A percentile compares a stretch with the other conserved stretches of the same genome.
These are phyloP conservation scores for Ichthyophthirius multifiliis DNA, from an alignment of 169 alveolate genomes.

Conservation along the genomic window DNA sequence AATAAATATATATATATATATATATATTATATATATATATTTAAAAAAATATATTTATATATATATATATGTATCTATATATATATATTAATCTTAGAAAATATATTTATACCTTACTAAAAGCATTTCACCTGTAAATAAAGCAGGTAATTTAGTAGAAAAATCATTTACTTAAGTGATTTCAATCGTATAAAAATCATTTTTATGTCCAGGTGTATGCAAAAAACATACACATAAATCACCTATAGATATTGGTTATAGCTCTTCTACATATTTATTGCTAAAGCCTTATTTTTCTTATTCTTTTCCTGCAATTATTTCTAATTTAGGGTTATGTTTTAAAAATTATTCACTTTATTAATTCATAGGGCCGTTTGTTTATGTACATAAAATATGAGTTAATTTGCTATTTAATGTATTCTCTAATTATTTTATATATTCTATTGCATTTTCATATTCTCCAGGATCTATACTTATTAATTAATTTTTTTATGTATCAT, in stretches of 20 bases:
- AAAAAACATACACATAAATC: constrained; percentile 33
- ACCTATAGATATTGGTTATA: constrained; percentile 26
- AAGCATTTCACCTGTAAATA: constrained; percentile 34
- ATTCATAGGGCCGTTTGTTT: neutral
- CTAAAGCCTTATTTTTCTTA: neutral
- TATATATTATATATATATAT: neutral
- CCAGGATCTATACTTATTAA: constrained; percentile 40
- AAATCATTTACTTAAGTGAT: constrained; percentile 12
- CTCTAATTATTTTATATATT: constrained; percentile 15
- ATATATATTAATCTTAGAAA: neutral
- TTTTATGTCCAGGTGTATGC: constrained; percentile 31
- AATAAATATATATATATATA: neutral
- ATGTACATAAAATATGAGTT: constrained; percentile 11
- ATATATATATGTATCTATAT: neutral
- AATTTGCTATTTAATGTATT: neutral
- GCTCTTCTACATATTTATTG: constrained; percentile 14
- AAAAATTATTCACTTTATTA: constrained; percentile 12
- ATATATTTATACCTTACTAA: constrained; percentile 2
- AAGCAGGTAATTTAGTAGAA: constrained; percentile 32
- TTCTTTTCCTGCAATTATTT: constrained; percentile 11
- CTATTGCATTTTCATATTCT: constrained; percentile 16
- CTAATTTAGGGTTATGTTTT: neutral
- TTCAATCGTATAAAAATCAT: constrained; percentile 1
- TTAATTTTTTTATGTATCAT: constrained; percentile 23
- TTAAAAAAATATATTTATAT: neutral